Conservation (phyloP, 345 rosid genomes). For the Salix dunnii region DNA sequence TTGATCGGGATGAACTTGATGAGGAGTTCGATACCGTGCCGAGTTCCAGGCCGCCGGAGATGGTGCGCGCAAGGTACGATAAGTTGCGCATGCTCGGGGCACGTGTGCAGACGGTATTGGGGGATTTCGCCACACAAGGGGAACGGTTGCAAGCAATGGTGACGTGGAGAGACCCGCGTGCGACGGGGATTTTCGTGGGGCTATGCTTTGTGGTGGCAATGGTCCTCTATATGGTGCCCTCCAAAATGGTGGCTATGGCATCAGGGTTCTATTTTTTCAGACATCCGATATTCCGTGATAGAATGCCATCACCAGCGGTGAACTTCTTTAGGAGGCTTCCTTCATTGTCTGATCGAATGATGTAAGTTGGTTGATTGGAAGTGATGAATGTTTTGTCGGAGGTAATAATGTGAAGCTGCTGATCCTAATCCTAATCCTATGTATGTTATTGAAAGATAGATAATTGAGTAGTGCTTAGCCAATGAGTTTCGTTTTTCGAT, state of each 20-base stretch:
- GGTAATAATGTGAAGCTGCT: no score
- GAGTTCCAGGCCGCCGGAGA: constrained; percentile 44
- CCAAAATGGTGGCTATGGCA: constrained; percentile 85
- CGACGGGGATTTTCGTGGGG: constrained; percentile 70
- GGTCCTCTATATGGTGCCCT: constrained; percentile 62
- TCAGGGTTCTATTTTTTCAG: constrained; percentile 79
- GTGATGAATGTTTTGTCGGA: no score
- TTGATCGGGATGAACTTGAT: constrained; percentile 55
- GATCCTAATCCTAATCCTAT: no score
- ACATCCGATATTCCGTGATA: constrained; percentile 75
- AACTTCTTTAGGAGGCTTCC: constrained; percentile 81
- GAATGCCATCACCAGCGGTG: constrained; percentile 64
- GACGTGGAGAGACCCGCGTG: constrained; percentile 84
- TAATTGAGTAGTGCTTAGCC: no score
- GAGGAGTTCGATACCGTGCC: constrained; percentile 76
- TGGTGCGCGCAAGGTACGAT: constrained; percentile 45
- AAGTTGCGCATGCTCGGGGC: constrained; percentile 51
- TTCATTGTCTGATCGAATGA: constrained; percentile 70
- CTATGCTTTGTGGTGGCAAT: constrained; percentile 70
- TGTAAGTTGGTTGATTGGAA: constrained; percentile 31
- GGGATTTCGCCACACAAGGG: constrained; percentile 72
- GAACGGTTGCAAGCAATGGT: constrained; percentile 76
- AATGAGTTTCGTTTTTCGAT: no score
- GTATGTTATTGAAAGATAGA: no score
- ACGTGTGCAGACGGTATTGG: constrained; percentile 58